A percentile compares a stretch with the other conserved stretches of the same genome.
Evolutionary conservation across 345 rosid species (phyloP).

Genomic region (Ricinus communis): DNA sequence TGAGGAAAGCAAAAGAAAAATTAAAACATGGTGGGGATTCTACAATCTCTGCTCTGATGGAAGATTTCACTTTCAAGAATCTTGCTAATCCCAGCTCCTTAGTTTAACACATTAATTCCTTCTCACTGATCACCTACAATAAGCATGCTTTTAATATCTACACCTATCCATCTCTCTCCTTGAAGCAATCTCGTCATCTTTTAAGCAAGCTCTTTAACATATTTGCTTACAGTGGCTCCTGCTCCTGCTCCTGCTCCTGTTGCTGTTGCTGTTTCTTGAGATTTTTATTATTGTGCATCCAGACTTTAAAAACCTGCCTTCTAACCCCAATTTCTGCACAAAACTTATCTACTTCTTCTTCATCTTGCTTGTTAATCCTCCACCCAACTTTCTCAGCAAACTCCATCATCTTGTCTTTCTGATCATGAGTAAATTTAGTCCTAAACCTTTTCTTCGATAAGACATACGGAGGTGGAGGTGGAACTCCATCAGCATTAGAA

Average conservation of each 20-base stretch:
- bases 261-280: slow-evolving; percentile 40
- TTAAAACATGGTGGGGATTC: slow-evolving; percentile 12
- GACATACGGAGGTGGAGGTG: slow-evolving; percentile 44
- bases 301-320: slow-evolving; percentile 76
- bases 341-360: slow-evolving; percentile 57
- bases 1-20: not conserved
- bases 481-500: slow-evolving; percentile 39
- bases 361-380: slow-evolving; percentile 73
- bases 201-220: not conserved
- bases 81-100: not conserved
- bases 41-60: slow-evolving; percentile 14
- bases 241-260: slow-evolving; percentile 10
- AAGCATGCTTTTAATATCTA: slow-evolving; percentile 6
- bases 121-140: not conserved
- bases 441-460: slow-evolving; percentile 64
- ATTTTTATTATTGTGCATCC: slow-evolving; percentile 91
- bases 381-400: slow-evolving; percentile 77
- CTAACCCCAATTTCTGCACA: slow-evolving; percentile 64
- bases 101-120: not conserved
- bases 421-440: slow-evolving; percentile 65
- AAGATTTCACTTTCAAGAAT: not conserved
- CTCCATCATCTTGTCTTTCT: slow-evolving; percentile 77
- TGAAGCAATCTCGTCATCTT: not conserved
- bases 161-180: not conserved
- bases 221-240: not conserved